Base-by-base conservation (phyloP, 2,329 filamentous ascomycete species). In the Exserohilum turcica region DNA sequence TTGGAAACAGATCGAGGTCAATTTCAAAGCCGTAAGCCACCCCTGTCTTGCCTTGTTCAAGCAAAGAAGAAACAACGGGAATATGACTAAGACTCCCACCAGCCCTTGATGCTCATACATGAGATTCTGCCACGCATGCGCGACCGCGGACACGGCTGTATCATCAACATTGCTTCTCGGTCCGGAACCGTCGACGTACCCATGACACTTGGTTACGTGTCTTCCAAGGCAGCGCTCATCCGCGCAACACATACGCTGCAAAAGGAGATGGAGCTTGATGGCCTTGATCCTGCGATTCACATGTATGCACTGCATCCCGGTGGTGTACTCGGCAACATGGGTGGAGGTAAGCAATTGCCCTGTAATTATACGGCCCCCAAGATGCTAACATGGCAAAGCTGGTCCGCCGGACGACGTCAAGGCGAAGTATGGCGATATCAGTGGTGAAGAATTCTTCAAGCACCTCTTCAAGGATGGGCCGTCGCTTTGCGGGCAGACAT, bases 291-390 rank as follows among this genome's bases (percentile, higher is more conserved):
- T 5, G 60, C 57, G 4, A 64, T 71, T 37, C 63, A 67, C 21
- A 50, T 70, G 31, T 71, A 71, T 46, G 67, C 66, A 24, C 46
- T 70, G n/a, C 68, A 71, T 53, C 67, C 67, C 5, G 68, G 68
- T 15, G 68, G 68, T 35, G 68, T 71, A n/a, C 29, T 57, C 15
- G 57, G 59, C 0, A 60, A 52, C 3, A 71, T 71, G 61, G 68
- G 68, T 6, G 67, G 63, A 35, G 48, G 67, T 68, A 59, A 51
- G 63, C 57, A 15, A n/a, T n/a, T 28, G 5, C 7, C 12, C 5
- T n/a, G 13, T 3, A 7, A 3, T 7, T 0, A 6, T 1, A n/a
- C 5, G 28, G 9, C 6, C 3, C 1, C n/a, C 40, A 18, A 2
- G 2, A 47, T 42, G 44, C 54, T 64, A 36, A 66, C 10, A 9